Evolutionary conservation across 139 green algal genomes (phyloP), one percentile per base, ranked within the genome.

Genomic region (Closterium sp.): DNA sequence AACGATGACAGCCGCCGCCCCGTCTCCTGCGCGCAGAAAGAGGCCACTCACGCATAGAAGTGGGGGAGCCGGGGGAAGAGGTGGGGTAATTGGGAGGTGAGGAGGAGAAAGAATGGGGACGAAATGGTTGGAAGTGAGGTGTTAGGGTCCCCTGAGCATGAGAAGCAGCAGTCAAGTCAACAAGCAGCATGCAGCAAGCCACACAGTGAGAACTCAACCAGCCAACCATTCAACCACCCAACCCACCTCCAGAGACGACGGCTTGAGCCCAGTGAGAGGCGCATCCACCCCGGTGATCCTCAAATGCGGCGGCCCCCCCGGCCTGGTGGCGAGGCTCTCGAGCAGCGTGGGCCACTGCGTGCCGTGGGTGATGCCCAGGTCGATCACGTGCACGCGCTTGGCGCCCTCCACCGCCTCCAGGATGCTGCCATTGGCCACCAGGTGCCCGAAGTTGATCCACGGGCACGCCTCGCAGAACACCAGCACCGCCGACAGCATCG

Each of bases 281-380:
- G 66, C 64, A 55, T 91, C 88, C 85, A 91, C 84, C 10, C 64
- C 64, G 9, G 88, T 91, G 84, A 91, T 91, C n/a, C 88, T 23
- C 81, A 91, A 55, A 23, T 91, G 28, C 7, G 88, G 88, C 8
- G 88, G 88, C 19, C 88, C 88, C 21, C 84, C 88, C 28, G 66
- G 88, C 32, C 88, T 19, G 55, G 89, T 33, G 33, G 88, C 88
- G 7, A 91, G 88, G 32, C 23, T n/a, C 38, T 91, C 88, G 25
- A 91, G 89, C 28, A 91, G 33, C 19, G 88, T 91, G n/a, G 88
- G 88, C 88, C 88, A 91, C 84, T 91, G 88, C 33, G 88, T 91
- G 81, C 88, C 88, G 33, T 89, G 64, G 4, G 88, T 91, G 84
- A 91, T 91, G 81, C 88, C 88, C 89, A 91, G 89, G 84, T 91